Evolutionary conservation across 345 rosid genomes (phyloP).

Genomic region (Psidium friedrichsthalianum): DNA sequence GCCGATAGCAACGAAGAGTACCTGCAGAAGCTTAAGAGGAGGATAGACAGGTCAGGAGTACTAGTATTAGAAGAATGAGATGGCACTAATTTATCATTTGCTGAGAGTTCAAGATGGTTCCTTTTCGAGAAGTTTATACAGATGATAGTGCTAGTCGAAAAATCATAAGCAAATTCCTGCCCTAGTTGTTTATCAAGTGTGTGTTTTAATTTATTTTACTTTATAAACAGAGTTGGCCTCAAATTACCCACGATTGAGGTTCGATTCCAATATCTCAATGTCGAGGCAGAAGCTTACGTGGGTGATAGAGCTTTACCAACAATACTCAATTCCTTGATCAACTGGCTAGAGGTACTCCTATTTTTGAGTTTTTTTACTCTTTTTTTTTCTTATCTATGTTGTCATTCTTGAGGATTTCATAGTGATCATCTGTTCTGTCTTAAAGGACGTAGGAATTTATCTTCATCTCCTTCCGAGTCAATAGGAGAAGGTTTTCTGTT

Average conservation of each 20-base stretch:
- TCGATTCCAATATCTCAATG: constrained; percentile 3
- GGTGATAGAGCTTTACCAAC: constrained; percentile 5
- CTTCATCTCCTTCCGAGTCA: constrained; percentile 3
- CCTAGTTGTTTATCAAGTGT: background rate
- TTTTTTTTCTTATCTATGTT: background rate
- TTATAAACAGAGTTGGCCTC: background rate
- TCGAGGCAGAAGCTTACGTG: constrained; percentile 6
- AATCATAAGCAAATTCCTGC: background rate
- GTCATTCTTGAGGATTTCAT: background rate
- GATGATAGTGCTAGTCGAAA: background rate
- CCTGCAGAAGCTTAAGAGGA: constrained; percentile 3
- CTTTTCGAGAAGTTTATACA: background rate
- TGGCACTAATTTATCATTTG: background rate
- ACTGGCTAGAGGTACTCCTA: background rate
- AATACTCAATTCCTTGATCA: background rate
- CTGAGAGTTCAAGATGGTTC: background rate
- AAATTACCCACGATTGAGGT: constrained; percentile 4
- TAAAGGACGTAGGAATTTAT: background rate
- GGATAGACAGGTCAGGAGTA: constrained; percentile 5
- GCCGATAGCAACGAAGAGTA: background rate
- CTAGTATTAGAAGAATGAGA: background rate
- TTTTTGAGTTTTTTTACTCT: too few species aligned
- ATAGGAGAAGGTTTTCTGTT: constrained; percentile 3
- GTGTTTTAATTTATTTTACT: background rate
- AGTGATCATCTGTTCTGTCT: background rate